Evolutionary conservation across 441 rosid species (phyloP), one percentile per base, ranked within the genome.

Genomic region (Brassica hybrid): DNA sequence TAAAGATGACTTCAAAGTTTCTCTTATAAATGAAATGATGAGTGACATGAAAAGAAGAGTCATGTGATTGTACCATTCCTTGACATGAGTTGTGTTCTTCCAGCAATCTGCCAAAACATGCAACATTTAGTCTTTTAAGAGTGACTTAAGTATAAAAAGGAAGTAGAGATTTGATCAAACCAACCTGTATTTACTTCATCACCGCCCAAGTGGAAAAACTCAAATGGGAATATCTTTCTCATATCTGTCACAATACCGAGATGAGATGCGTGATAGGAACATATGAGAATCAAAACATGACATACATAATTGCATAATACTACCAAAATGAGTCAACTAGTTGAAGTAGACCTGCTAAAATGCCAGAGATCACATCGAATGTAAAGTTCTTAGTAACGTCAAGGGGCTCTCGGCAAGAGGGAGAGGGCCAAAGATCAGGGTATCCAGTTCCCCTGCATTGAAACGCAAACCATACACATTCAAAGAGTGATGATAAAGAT

Each of bases 141-240:
- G 71, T 60, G 23, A 54, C 67, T 17, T 34, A 64, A 64, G 16
- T n/a, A 48, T 19, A 58, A 75, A 13, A 14, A 1, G 3, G 48
- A 77, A 75, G 82, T 57, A 72, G 76, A 48, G 9, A 76, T 9
- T 52, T n/a, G 54, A 54, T 68, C 30, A 10, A 68, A 79, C 88
- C 67, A 45, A 95, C 98, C 92, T 77, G 99, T 87, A 73, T 96
- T 81, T 67, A 96, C 99, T 85, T 96, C 99, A 80, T 96, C 97
- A 65, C 99, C 98, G 52, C 99, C 99, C 86, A 96, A 87, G 86
- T 96, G 99, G 83, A 96, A 88, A 76, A 94, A 89, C 89, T 85
- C 98, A 78, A 96, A 96, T 71, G 98, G 98, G 80, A 96, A 94
- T 52, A 91, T 90, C 80, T 94, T 89, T 81, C 98, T 88, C 85